Base-by-base conservation (phyloP, 805 yeast genomes). In the Saccharomycopsis javanensis region DNA sequence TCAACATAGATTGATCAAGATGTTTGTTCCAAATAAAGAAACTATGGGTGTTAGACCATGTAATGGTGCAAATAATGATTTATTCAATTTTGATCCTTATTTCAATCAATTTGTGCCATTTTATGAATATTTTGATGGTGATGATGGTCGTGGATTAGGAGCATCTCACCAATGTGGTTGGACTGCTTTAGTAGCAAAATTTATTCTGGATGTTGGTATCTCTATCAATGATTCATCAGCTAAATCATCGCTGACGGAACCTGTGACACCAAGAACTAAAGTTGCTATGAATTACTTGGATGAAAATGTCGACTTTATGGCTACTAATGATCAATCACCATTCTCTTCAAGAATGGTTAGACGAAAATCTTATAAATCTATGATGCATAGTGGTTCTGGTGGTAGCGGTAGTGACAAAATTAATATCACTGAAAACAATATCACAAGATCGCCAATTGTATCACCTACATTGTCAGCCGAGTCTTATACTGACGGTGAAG, bases 91-190 rank as follows among this genome's bases (percentile, higher is more conserved):
- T 45, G 95, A 88, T 68, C 83, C 81, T 55, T 68, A 80, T 67
- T 91, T 88, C 75, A 80, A 79, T 64, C 96, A 89, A 60, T 79
- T 80, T 62, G 79, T 88, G 48, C 84, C 86, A 61, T 90, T 88
- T 68, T 86, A 81, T 68, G 97, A 90, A 73, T 90, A 85, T 68
- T 90, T 90, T 68, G 95, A 90, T 66, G 96, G 96, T 63, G 97
- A 90, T 68, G 86, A 94, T 1, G 97, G 97, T 42, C 79, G 96
- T 63, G 97, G 97, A 5, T 72, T 90, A 57, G 97, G 97, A 34
- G 89, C 96, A 1, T 83, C 90, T 55, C 96, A 91, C 73, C 97
- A 90, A 72, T 85, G 90, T 75, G 97, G 97, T 11, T 90, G 97
- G 97, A 90, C 97, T 1, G 91, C 96, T 0, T 76, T 91, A 51